A percentile compares a stretch with the other conserved stretches of the same genome.
Conservation (phyloP, 2,329 filamentous ascomycete genomes). For the Colletotrichum orchidophilum region DNA sequence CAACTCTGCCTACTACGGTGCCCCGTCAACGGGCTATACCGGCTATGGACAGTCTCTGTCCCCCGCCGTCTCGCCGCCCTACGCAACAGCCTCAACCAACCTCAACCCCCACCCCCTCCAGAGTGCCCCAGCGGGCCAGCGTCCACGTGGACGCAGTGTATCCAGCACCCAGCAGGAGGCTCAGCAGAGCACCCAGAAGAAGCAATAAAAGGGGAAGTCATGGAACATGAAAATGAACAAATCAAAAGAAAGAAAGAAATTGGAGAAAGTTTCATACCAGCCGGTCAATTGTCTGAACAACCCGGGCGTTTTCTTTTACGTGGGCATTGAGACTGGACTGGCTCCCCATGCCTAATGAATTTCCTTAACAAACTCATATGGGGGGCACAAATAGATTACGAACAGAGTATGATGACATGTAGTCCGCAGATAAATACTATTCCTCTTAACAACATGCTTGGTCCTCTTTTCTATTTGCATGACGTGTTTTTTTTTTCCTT, state of each 20-base stretch:
- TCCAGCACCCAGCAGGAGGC: constrained; percentile 21
- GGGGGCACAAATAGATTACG: constrained; percentile 25
- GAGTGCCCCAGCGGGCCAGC: constrained; percentile 23
- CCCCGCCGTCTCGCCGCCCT: constrained; percentile 15
- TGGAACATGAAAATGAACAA: not conserved
- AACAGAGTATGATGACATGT: constrained; percentile 34
- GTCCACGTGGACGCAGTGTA: constrained; percentile 27
- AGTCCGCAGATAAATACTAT: constrained; percentile 36
- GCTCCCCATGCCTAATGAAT: constrained; percentile 30
- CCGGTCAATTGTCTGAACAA: constrained; percentile 9
- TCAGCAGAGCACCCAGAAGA: constrained; percentile 15
- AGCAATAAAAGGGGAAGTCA: not conserved
- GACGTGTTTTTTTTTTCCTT: not conserved
- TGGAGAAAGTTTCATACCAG: constrained; percentile 21
- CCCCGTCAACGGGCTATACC: constrained; percentile 32
- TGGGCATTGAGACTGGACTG: constrained; percentile 34
- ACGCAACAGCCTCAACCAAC: too few relatives aligned
- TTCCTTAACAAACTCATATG: constrained; percentile 12
- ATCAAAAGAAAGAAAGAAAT: constrained; percentile 4
- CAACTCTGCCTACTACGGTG: constrained; percentile 40
- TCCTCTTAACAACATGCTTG: constrained; percentile 21
- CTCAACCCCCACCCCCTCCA: constrained; percentile 25
- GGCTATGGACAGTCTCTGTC: constrained; percentile 24
- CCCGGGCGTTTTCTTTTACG: not conserved
- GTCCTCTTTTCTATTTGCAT: not conserved